Evolutionary conservation across 805 yeast genomes (phyloP).

Genomic region (Yamadazyma akitaensis): DNA sequence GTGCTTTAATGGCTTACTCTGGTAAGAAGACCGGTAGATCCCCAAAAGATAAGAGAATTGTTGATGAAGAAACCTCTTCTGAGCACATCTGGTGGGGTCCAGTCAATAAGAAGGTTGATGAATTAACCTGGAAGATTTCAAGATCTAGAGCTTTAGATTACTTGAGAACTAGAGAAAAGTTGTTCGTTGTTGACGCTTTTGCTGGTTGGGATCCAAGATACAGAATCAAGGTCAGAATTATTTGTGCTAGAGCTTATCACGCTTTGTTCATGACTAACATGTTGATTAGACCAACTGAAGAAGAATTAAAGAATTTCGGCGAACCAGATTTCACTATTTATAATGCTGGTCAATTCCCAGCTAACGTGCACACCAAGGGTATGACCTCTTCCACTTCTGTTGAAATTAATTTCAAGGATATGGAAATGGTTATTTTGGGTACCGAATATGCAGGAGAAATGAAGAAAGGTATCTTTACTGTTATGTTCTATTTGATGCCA

Average conservation of each 20-base stretch:
- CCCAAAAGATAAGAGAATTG: conserved; percentile 97
- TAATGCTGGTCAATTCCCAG: conserved; percentile 99
- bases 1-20: conserved; percentile 93
- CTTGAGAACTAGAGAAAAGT: conserved; percentile 90
- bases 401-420: conserved; percentile 91
- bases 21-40: conserved; percentile 97
- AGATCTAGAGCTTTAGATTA: conserved; percentile 96
- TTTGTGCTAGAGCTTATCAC: conserved; percentile 98
- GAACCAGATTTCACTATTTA: conserved; percentile 98
- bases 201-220: conserved; percentile 99
- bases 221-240: conserved; percentile 91
- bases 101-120: conserved; percentile 91
- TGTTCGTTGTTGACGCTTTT: conserved; percentile 91
- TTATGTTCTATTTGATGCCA: conserved; percentile 98
- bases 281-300: conserved; percentile 91
- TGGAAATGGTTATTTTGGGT: conserved; percentile 99
- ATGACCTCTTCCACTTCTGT: conserved; percentile 96
- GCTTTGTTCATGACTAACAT: conserved; percentile 97
- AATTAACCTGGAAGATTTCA: conserved; percentile 91
- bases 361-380: conserved; percentile 92
- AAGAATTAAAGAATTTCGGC: conserved; percentile 85
- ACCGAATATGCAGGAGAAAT: conserved; percentile 99
- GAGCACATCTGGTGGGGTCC: conserved; percentile 99
- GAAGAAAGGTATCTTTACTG: conserved; percentile 99
- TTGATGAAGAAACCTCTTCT: conserved; percentile 84